Conservation (phyloP, 345 rosid genomes). For the Eucalyptus sideroxylon region DNA sequence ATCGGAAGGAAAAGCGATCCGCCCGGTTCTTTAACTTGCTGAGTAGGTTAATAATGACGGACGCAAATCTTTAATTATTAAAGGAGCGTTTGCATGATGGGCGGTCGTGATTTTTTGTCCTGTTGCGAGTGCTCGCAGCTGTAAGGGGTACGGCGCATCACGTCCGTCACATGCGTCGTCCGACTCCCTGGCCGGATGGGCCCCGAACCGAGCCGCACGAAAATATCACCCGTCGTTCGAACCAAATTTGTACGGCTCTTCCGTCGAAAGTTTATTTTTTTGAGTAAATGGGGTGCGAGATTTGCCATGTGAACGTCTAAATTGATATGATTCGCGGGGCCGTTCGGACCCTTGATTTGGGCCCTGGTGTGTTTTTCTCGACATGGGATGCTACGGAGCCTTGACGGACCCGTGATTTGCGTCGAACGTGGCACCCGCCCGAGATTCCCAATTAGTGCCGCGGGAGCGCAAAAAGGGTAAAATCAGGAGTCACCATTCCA, state of each 20-base stretch:
- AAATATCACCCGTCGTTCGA: not conserved
- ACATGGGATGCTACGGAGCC: not conserved
- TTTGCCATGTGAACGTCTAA: not conserved
- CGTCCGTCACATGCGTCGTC: not conserved
- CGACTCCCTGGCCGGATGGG: not conserved
- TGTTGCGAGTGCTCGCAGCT: not conserved
- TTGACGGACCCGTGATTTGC: not conserved
- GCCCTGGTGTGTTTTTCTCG: not conserved
- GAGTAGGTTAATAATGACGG: not conserved
- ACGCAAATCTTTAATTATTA: not conserved
- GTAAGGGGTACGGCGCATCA: not conserved
- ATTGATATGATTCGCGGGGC: not conserved
- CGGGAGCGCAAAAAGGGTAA: not conserved
- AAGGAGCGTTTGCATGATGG: not conserved
- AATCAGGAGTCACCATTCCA: not conserved
- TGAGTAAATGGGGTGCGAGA: not conserved
- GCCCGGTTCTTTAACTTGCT: not conserved
- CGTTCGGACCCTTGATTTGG: not conserved
- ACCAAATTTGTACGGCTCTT: too few relatives aligned
- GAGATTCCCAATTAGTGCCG: not conserved
- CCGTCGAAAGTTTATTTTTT: fast-evolving
- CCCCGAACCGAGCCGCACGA: not conserved
- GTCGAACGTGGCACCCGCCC: not conserved
- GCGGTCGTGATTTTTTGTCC: not conserved
- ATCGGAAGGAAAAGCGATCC: not conserved